Evolutionary conservation across 805 yeast species (phyloP).

Genomic region (Starmerella kuoi): DNA sequence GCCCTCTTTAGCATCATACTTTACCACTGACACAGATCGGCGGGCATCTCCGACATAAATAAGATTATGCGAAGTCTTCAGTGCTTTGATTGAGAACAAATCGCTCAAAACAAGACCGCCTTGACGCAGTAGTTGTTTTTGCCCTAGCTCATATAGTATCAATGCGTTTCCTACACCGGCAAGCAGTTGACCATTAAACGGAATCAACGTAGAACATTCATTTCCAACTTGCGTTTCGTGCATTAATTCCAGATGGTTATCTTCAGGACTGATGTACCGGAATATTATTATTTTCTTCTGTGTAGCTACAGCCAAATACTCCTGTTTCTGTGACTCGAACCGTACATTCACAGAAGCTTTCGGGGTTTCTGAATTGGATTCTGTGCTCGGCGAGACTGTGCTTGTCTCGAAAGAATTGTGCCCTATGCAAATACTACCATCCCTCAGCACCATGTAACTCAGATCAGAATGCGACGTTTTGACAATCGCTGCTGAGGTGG

Average conservation of each 20-base stretch:
- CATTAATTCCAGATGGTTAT: slow-evolving; percentile 32
- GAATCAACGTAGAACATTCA: slow-evolving; percentile 32
- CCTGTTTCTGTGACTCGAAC: neutral
- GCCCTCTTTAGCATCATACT: slow-evolving; percentile 38
- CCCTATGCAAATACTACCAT: too few relatives aligned
- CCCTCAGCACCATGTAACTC: too few relatives aligned
- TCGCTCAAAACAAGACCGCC: slow-evolving; percentile 38
- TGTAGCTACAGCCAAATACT: neutral
- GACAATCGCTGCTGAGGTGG: neutral
- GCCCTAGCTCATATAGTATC: slow-evolving; percentile 50
- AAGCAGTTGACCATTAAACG: slow-evolving; percentile 49
- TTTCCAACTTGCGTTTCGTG: slow-evolving; percentile 50
- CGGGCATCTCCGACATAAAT: slow-evolving; percentile 61
- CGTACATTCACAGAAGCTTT: neutral
- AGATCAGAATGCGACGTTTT: neutral
- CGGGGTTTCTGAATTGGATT: neutral
- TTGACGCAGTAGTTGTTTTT: slow-evolving; percentile 64
- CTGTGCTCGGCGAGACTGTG: neutral
- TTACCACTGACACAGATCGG: slow-evolving; percentile 48
- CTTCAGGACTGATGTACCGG: neutral
- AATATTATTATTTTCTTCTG: neutral
- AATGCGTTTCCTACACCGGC: slow-evolving; percentile 39
- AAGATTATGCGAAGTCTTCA: slow-evolving; percentile 45
- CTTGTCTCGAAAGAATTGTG: neutral
- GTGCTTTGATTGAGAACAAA: slow-evolving; percentile 39